Base-by-base conservation (phyloP, 305 asterid genomes). In the Lippia alba region DNA sequence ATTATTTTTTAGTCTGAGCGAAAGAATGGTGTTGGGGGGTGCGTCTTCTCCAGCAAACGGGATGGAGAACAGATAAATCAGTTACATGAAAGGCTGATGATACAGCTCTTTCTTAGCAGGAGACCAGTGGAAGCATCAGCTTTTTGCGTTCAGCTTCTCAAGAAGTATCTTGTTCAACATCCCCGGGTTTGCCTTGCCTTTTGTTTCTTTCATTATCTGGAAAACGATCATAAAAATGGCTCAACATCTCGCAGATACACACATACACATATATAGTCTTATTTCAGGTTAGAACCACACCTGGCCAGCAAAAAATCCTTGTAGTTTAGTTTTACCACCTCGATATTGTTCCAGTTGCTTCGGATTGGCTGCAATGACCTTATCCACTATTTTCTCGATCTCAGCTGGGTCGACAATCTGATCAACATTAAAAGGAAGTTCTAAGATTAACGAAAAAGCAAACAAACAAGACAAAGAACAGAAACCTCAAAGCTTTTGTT, bases 261-360 rank as follows among this genome's bases (percentile, higher is more conserved):
- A n/a, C n/a, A n/a, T n/a, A n/a, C n/a, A n/a, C n/a, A n/a, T n/a
- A n/a, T n/a, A n/a, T n/a, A n/a, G 12, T 33, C 30, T 57, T 61
- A n/a, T 56, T 71, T 66, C 19, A 39, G 36, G 51, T 36, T 44
- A 51, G 65, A 71, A 75, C 17, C 74, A 62, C 63, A 94, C 99
- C 96, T 94, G 99, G 76, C 99, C 99, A 71, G 98, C 99, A 67
- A 94, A 94, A 80, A 39, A 94, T 53, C 98, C 98, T 79, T 90
- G 91, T 12, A 95, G 84, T 89, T 87, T 95, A 41, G 96, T 92
- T 86, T 87, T 95, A 53, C 99, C 99, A 54, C 89, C 88, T 32
- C 92, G 87, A 70, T 92, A 95, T 70, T 95, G 97, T 73, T 85
- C 91, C 74, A 95, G 76, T 82, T 92, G 99, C 79, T 87, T 91